Evolutionary conservation across 1,284 basidiomycete species (phyloP).

Genomic region (Moniliophthora roreri): DNA sequence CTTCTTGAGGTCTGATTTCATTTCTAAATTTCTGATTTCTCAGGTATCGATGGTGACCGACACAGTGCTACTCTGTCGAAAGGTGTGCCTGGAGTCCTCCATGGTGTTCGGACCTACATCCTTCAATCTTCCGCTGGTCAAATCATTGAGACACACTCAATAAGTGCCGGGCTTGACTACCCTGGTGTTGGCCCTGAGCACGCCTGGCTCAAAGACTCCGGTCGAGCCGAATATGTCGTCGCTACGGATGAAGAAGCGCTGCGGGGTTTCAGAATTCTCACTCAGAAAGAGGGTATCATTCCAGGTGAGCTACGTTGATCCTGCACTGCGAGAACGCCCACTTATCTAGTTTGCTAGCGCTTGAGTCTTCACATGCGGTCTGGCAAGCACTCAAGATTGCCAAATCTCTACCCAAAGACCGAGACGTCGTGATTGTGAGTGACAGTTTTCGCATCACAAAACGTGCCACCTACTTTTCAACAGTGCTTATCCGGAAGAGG

Average conservation of each 20-base stretch:
- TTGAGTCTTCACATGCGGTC: constrained; percentile 95
- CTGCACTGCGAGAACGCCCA: constrained; percentile 1
- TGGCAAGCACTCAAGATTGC: constrained; percentile 90
- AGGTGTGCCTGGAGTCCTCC: constrained; percentile 92
- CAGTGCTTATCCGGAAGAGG: constrained; percentile 89
- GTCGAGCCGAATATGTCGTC: constrained; percentile 89
- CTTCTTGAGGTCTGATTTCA: neutral
- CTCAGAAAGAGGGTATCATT: constrained; percentile 96
- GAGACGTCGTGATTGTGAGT: constrained; percentile 89
- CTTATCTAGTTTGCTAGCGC: constrained; percentile 46
- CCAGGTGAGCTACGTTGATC: constrained; percentile 60
- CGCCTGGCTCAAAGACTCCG: constrained; percentile 93
- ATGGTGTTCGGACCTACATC: constrained; percentile 95
- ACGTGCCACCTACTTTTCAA: constrained; percentile 1
- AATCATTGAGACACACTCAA: constrained; percentile 96
- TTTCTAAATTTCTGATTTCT: constrained; percentile 7
- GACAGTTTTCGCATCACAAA: neutral
- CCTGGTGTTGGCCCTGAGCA: constrained; percentile 97
- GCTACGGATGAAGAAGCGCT: constrained; percentile 95
- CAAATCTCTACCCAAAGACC: constrained; percentile 80
- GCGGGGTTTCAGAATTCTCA: constrained; percentile 88
- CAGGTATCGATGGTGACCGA: constrained; percentile 76
- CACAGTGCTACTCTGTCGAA: constrained; percentile 93
- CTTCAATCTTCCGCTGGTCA: constrained; percentile 89
- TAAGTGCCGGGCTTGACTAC: constrained; percentile 93